Evolutionary conservation across 305 asterid genomes (phyloP).

Genomic region (Fraxinus angustifolia): DNA sequence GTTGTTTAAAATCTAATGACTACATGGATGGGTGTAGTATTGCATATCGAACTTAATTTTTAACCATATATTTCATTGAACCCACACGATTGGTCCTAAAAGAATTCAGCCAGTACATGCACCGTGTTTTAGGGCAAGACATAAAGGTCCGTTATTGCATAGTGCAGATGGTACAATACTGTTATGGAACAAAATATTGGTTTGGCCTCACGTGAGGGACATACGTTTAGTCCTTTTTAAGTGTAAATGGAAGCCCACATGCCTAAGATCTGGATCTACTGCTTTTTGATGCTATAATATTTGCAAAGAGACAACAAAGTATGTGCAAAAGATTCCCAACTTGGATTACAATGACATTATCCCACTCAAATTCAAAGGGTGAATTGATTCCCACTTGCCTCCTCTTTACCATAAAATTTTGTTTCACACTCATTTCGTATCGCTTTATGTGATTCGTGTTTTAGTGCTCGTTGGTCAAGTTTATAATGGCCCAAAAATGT

Average conservation of each 20-base stretch:
- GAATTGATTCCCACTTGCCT: background rate
- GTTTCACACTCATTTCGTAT: background rate
- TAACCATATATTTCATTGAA: background rate
- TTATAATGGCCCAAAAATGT: background rate
- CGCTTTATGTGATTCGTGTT: background rate
- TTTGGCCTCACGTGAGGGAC: slow-evolving; percentile 3
- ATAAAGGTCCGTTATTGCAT: background rate
- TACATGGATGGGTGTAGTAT: background rate
- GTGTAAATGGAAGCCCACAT: slow-evolving; percentile 3
- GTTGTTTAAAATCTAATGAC: background rate
- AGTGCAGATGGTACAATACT: background rate
- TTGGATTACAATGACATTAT: background rate
- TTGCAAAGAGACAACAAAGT: background rate
- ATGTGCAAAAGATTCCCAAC: background rate
- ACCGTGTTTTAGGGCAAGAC: background rate
- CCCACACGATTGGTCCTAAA: background rate
- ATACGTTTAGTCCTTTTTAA: background rate
- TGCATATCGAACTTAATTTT: background rate
- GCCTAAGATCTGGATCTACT: slow-evolving; percentile 3
- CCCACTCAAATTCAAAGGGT: background rate
- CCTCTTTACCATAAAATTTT: background rate
- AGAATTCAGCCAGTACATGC: background rate
- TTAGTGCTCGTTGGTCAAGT: background rate
- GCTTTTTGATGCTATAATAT: background rate
- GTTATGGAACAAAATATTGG: background rate